Conservation (phyloP, 2,329 filamentous ascomycete genomes). For the Cyphellophora attinorum region DNA sequence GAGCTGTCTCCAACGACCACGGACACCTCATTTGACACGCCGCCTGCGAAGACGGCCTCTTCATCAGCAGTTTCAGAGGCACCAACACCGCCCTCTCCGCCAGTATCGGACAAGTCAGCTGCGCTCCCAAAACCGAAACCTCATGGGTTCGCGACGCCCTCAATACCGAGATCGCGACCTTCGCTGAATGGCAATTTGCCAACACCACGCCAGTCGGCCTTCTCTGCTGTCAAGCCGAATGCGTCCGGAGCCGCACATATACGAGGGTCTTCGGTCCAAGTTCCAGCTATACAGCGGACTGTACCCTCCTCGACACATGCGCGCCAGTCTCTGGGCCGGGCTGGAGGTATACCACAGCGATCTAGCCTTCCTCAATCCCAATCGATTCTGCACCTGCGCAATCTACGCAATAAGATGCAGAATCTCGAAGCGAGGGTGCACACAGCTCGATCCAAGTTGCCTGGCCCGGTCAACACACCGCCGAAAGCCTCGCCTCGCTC, state of each 20-base stretch:
- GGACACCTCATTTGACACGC: slow-evolving; percentile 72
- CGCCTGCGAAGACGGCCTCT: slow-evolving; percentile 63
- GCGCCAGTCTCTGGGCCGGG: slow-evolving; percentile 1
- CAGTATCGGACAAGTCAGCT: slow-evolving; percentile 75
- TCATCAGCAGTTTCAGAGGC: slow-evolving; percentile 54
- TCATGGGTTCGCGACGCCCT: slow-evolving; percentile 45
- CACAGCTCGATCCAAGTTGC: slow-evolving; percentile 80
- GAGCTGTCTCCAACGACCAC: slow-evolving; percentile 72
- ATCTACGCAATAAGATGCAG: slow-evolving; percentile 93
- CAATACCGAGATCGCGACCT: slow-evolving; percentile 30
- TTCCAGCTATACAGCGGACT: slow-evolving; percentile 37
- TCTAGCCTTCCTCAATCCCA: slow-evolving; percentile 47
- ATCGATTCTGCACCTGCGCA: slow-evolving; percentile 86
- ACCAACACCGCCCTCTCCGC: slow-evolving; percentile 82
- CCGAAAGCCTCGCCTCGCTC: slow-evolving; percentile 69
- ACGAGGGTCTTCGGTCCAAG: slow-evolving; percentile 51
- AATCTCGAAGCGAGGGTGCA: slow-evolving; percentile 90
- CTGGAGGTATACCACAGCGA: slow-evolving; percentile 21
- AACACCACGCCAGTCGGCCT: slow-evolving; percentile 46
- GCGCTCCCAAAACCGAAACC: slow-evolving; percentile 25
- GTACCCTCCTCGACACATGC: slow-evolving; percentile 29
- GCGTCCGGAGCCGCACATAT: slow-evolving; percentile 31
- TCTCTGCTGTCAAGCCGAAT: slow-evolving; percentile 29
- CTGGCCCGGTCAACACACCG: slow-evolving; percentile 67
- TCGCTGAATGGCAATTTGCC: slow-evolving; percentile 35